These are phyloP conservation scores for Immersiella caudata DNA, from an alignment of 495 filamentous ascomycete species.

Conservation along the genomic window DNA sequence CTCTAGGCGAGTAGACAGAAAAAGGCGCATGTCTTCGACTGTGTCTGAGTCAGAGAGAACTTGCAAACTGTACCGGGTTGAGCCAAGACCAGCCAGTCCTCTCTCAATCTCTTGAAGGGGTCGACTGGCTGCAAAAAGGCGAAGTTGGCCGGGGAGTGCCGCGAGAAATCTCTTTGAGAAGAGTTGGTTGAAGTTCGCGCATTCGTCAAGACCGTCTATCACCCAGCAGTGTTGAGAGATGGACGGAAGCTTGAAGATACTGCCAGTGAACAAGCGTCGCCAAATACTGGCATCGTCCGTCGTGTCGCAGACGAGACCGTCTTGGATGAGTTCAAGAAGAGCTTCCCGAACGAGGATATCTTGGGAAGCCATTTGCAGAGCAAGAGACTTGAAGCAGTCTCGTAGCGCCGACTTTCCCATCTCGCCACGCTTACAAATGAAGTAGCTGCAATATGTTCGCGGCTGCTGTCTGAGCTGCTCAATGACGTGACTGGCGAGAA, in stretches of 20 bases:
- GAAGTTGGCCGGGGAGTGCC: conserved; percentile 16
- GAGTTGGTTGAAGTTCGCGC: conserved; percentile 18
- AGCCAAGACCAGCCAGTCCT: conserved; percentile 26
- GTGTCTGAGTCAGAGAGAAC: conserved; percentile 30
- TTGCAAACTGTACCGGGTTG: neutral
- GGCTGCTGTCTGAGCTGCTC: conserved; percentile 18
- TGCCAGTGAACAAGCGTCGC: conserved; percentile 26
- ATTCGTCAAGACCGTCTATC: conserved; percentile 34
- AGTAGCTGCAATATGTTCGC: conserved; percentile 32
- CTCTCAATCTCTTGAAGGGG: conserved; percentile 26
- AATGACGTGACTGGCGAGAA: conserved; percentile 34
- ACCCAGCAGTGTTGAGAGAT: conserved; percentile 31
- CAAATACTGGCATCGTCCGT: conserved; percentile 27
- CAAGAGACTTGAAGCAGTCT: conserved; percentile 29
- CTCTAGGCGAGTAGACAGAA: conserved; percentile 24
- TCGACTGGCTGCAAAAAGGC: conserved; percentile 34
- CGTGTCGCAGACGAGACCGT: conserved; percentile 21
- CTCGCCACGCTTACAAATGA: conserved; percentile 27
- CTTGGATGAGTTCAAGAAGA: conserved; percentile 16
- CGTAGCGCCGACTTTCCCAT: conserved; percentile 11
- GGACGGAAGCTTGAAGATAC: conserved; percentile 25
- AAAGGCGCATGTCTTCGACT: conserved; percentile 33
- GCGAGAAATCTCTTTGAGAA: conserved; percentile 26
- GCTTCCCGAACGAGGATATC: conserved; percentile 18
- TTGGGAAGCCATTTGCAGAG: conserved; percentile 36